Evolutionary conservation across 306 rosid genomes (phyloP).

Genomic region (Sicyos edulis): DNA sequence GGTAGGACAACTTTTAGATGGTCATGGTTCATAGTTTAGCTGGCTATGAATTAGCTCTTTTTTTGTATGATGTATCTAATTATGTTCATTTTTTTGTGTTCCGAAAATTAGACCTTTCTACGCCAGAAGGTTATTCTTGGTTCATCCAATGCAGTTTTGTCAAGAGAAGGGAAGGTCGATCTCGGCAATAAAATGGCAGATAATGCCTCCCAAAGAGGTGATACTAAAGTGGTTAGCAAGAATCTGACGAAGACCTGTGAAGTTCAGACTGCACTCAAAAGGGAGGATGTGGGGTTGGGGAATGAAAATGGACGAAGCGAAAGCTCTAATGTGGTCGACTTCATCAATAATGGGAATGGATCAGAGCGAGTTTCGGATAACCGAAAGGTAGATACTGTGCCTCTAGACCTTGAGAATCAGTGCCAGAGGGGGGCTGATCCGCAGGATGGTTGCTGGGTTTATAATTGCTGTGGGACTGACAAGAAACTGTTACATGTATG

Average conservation of each 20-base stretch:
- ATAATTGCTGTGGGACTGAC: constrained; percentile 41
- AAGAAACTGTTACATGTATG: constrained; percentile 37
- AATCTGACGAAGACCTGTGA: constrained; percentile 34
- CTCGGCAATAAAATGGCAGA: constrained; percentile 22
- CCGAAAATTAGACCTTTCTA: constrained; percentile 63
- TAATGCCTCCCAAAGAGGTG: constrained; percentile 28
- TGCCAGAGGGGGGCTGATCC: constrained; percentile 36
- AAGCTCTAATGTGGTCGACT: constrained; percentile 36
- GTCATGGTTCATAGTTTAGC: neutral
- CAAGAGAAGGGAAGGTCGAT: constrained; percentile 38
- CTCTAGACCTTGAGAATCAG: constrained; percentile 3
- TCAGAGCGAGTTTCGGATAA: constrained; percentile 5
- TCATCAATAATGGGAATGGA: constrained; percentile 13
- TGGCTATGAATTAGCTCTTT: neutral
- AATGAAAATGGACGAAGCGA: constrained; percentile 23
- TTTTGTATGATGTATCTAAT: constrained; percentile 8
- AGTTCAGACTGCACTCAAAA: constrained; percentile 25
- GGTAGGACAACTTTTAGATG: neutral
- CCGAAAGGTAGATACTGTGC: constrained; percentile 12
- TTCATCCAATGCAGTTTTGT: constrained; percentile 37
- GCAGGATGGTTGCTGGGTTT: constrained; percentile 39
- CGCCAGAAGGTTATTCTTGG: constrained; percentile 84
- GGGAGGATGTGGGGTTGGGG: constrained; percentile 21
- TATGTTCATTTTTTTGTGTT: constrained; percentile 21
- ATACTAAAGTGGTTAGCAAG: constrained; percentile 18